Percentiles rank a stretch among this genome's conserved stretches.
phyloP scores from a whole-genome alignment of 768 basidiomycete species.

The Rhizopogon sp. region DNA sequence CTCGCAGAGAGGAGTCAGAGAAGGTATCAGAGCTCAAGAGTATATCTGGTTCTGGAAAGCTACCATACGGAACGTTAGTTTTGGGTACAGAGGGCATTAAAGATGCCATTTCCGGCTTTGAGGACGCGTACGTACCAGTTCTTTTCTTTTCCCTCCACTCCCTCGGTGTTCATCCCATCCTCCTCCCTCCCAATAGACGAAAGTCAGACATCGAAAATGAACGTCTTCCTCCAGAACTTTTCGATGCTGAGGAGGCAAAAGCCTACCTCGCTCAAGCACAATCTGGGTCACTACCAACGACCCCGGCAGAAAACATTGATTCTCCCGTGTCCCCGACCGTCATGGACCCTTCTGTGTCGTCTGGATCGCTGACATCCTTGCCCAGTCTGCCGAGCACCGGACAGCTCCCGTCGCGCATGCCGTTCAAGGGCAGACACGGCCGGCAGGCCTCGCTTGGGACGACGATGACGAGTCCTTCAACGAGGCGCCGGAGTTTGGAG shows the following conservation, averaged over 20 bases:
- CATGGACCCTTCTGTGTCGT: slow-evolving; percentile 28
- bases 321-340: slow-evolving; percentile 40
- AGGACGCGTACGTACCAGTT: slow-evolving; percentile 76
- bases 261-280: slow-evolving; percentile 43
- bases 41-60: slow-evolving; percentile 68
- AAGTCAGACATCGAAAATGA: slow-evolving; percentile 99
- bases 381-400: slow-evolving; percentile 15
- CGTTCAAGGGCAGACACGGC: slow-evolving; percentile 61
- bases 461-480: slow-evolving; percentile 89
- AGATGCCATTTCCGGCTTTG: slow-evolving; percentile 89
- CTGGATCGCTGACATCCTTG: slow-evolving; percentile 19
- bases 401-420: slow-evolving; percentile 26
- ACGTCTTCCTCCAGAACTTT: slow-evolving; percentile 91
- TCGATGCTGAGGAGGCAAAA: slow-evolving; percentile 72
- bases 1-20: slow-evolving; percentile 89
- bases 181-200: slow-evolving; percentile 47
- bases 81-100: slow-evolving; percentile 92
- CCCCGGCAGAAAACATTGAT: slow-evolving; percentile 40
- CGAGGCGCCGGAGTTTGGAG: slow-evolving; percentile 85
- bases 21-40: slow-evolving; percentile 95
- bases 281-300: slow-evolving; percentile 42
- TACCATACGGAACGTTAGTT: slow-evolving; percentile 82
- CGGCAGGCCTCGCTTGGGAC: slow-evolving; percentile 71
- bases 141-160: background rate
- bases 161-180: background rate